These are phyloP conservation scores for Coniferiporia sulphurascens DNA, from an alignment of 1,284 basidiomycete genomes.

Conservation along the genomic window DNA sequence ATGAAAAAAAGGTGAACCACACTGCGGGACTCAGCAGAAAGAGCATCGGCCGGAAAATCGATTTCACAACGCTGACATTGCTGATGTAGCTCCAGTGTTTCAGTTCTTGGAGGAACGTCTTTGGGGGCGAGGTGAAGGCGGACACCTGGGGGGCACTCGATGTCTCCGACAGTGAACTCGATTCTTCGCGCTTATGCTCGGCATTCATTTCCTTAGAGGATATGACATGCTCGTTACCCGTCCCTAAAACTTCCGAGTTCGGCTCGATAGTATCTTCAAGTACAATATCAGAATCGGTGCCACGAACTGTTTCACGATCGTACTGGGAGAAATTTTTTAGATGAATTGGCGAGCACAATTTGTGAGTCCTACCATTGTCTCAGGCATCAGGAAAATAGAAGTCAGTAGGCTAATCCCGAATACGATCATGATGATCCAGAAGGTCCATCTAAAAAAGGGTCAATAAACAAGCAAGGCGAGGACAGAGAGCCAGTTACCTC, in stretches of 20 bases:
- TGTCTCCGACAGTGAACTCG: background rate
- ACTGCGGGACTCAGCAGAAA: slow-evolving; percentile 39
- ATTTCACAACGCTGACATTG: slow-evolving; percentile 29
- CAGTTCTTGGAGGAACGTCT: slow-evolving; percentile 1
- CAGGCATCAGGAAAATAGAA: slow-evolving; percentile 12
- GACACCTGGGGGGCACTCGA: background rate
- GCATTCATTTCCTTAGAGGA: background rate
- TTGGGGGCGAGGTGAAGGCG: background rate
- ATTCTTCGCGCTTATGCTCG: background rate
- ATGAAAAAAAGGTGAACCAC: slow-evolving; percentile 19
- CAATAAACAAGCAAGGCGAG: background rate
- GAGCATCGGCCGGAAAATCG: slow-evolving; percentile 36
- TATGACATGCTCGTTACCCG: background rate
- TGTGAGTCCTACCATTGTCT: slow-evolving; percentile 6
- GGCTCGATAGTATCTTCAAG: background rate
- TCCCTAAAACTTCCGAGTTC: background rate
- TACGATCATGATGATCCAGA: slow-evolving; percentile 15
- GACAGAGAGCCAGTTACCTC: background rate
- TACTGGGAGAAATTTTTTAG: background rate
- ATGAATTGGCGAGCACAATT: background rate
- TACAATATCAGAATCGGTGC: background rate
- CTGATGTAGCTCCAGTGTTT: slow-evolving; percentile 19
- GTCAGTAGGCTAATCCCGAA: slow-evolving; percentile 11
- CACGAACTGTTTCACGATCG: background rate
- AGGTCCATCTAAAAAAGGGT: slow-evolving; percentile 9